A percentile compares a stretch with the other conserved stretches of the same genome.
These are phyloP conservation scores for Ceratocystis huliohia DNA, from an alignment of 2,329 filamentous ascomycete species.

Conservation along the genomic window DNA sequence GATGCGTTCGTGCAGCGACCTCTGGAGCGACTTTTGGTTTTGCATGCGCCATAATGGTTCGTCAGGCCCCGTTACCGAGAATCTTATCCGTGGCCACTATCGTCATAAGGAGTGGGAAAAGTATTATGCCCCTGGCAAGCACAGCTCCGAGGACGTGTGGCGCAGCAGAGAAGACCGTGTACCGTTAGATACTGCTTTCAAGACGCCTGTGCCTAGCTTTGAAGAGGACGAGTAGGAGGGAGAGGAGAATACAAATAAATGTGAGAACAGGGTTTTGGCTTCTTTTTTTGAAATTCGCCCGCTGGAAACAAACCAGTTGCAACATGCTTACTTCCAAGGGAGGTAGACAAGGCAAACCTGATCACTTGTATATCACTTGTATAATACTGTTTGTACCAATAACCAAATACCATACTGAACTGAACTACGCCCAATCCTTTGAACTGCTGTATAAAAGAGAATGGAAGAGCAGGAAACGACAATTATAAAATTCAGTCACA, in stretches of 20 bases:
- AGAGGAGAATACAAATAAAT: background rate
- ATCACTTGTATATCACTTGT: background rate
- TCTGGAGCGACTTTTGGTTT: slow-evolving; percentile 94
- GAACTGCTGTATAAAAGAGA: no score
- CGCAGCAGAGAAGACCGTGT: slow-evolving; percentile 54
- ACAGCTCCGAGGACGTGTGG: slow-evolving; percentile 88
- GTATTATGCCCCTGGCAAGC: slow-evolving; percentile 43
- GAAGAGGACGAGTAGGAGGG: slow-evolving; percentile 26
- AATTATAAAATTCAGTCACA: background rate
- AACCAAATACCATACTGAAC: background rate
- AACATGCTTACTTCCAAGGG: background rate
- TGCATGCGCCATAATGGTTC: slow-evolving; percentile 71
- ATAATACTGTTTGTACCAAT: background rate
- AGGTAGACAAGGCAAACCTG: background rate
- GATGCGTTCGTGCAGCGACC: slow-evolving; percentile 63
- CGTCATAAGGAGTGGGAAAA: slow-evolving; percentile 50
- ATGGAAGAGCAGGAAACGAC: no score
- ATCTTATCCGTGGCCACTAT: slow-evolving; percentile 54
- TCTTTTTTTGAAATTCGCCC: background rate
- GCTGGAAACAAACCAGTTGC: background rate
- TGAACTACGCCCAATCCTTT: no score
- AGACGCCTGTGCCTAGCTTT: slow-evolving; percentile 28
- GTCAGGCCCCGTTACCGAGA: slow-evolving; percentile 45
- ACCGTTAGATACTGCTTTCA: slow-evolving; percentile 35
- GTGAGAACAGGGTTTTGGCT: background rate